A percentile compares a stretch with the other conserved stretches of the same genome.
phyloP scores from a whole-genome alignment of 164 flowering plant genomes.

The Dillenia suffruticosa region DNA sequence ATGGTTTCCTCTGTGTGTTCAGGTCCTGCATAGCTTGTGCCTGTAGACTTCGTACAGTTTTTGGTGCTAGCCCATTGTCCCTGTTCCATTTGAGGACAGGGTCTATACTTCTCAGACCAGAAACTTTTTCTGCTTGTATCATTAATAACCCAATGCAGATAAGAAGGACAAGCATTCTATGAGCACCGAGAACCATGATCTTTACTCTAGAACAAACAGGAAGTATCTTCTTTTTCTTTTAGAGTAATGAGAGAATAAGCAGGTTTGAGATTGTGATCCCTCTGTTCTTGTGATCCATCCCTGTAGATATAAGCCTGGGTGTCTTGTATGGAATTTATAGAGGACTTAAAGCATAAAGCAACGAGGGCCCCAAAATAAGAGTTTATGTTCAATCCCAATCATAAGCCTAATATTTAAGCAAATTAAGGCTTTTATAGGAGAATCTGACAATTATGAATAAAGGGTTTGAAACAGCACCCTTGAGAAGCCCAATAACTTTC shows the following conservation, averaged over 20 bases:
- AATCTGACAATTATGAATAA: slow-evolving; percentile 63
- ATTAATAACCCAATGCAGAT: slow-evolving; percentile 39
- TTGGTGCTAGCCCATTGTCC: slow-evolving; percentile 4
- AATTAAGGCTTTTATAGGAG: slow-evolving; percentile 61
- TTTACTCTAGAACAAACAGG: slow-evolving; percentile 5
- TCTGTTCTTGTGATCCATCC: slow-evolving; percentile 27
- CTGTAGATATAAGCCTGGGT: slow-evolving; percentile 40
- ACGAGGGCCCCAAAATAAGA: slow-evolving; percentile 40
- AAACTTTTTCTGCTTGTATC: slow-evolving; percentile 36
- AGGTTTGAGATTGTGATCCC: slow-evolving; percentile 21
- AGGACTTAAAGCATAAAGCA: slow-evolving; percentile 46
- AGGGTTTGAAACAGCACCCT: slow-evolving; percentile 54
- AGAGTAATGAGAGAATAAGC: slow-evolving; percentile 12
- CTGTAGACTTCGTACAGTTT: slow-evolving; percentile 16
- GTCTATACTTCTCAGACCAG: slow-evolving; percentile 44
- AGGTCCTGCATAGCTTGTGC: slow-evolving; percentile 21
- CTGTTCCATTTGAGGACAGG: slow-evolving; percentile 40
- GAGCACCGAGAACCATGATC: slow-evolving; percentile 38
- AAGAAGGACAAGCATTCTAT: slow-evolving; percentile 34
- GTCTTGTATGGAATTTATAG: slow-evolving; percentile 34
- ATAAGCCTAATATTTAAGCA: slow-evolving; percentile 56
- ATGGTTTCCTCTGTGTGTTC: slow-evolving; percentile 23
- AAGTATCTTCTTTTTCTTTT: slow-evolving; percentile 11
- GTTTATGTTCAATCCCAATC: slow-evolving; percentile 56
- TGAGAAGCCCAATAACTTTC: slow-evolving; percentile 81